Evolutionary conservation across 768 basidiomycete species (phyloP).

Genomic region (Symmetrospora coprosmae): DNA sequence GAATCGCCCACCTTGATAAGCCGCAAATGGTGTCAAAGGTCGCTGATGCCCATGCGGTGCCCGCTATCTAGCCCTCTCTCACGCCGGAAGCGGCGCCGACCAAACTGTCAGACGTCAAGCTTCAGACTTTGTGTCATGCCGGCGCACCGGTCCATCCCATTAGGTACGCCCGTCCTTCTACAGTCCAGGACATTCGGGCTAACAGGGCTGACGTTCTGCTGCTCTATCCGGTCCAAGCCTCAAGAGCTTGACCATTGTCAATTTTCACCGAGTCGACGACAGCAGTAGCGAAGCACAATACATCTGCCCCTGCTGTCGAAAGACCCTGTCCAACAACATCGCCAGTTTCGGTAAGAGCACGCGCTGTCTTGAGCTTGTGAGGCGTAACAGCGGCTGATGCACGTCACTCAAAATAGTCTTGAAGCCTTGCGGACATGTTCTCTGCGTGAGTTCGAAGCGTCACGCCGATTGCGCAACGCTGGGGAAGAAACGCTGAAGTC

Average conservation of each 20-base stretch:
- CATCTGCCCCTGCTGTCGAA: slow-evolving; percentile 81
- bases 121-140: slow-evolving; percentile 77
- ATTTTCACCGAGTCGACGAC: slow-evolving; percentile 45
- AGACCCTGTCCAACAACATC: slow-evolving; percentile 61
- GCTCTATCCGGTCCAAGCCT: slow-evolving; percentile 43
- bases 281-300: slow-evolving; percentile 35
- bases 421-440: slow-evolving; percentile 78
- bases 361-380: background rate
- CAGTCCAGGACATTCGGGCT: background rate
- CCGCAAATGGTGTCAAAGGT: slow-evolving; percentile 19
- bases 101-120: slow-evolving; percentile 57
- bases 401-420: no score
- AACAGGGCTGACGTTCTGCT: background rate
- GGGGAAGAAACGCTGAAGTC: no score
- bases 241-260: slow-evolving; percentile 67
- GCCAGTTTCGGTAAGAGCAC: slow-evolving; percentile 42
- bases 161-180: slow-evolving; percentile 41
- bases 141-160: slow-evolving; percentile 63
- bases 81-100: slow-evolving; percentile 62
- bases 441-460: slow-evolving; percentile 46
- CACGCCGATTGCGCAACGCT: no score
- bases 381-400: slow-evolving; percentile 32
- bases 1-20: no score
- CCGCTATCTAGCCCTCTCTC: slow-evolving; percentile 52
- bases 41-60: background rate